Base-by-base conservation (phyloP, 2,329 filamentous ascomycete genomes). In the Fusarium clavum region DNA sequence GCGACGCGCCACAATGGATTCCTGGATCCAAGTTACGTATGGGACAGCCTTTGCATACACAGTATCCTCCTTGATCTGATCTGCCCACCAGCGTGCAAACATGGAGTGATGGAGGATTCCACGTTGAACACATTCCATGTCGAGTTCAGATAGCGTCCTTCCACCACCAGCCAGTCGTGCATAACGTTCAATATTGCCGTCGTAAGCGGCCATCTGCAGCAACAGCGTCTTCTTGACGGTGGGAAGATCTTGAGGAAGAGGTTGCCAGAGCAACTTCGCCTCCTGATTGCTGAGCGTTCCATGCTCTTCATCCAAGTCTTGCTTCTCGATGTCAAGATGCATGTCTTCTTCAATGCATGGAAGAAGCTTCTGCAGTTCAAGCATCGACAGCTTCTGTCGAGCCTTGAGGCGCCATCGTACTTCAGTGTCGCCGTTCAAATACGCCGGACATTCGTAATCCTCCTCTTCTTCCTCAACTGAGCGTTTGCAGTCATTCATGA, bases 101-200 rank as follows among this genome's bases (percentile, higher is more conserved):
- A 54, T 29, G 6, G 45, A 45, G 3, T 64, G 25, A 46, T 41
- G 49, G 2, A 48, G 58, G 9, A 62, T 62, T 6, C 61, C 66
- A 29, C 63, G 46, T 45, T 38, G 8, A 53, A 38, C 34, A 38
- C 34, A 38, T 38, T 38, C 34, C 0, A 38, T 2, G 4, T 38
- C 34, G 18, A 38, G 34, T 7, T n/a, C 0, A 11, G 34, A 38
- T 0, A 38, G 34, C 34, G 9, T 38, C 34, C 18, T 14, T 2
- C 40, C 12, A 1, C 16, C 34, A 80, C 12, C 79, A 70, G 74
- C 70, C 0, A 84, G 72, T 1, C 81, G 77, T 0, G 57, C 24
- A 43, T 82, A 83, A 5, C 81, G 77, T 46, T 84, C 81, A 8
- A 83, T 63, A 22, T 83, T 76, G 4, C 81, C 81, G 1, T 74